Percentiles rank a stretch among this genome's conserved stretches.
These are phyloP conservation scores for Aquanectria penicillioides DNA, from an alignment of 2,329 filamentous ascomycete species.

Conservation along the genomic window DNA sequence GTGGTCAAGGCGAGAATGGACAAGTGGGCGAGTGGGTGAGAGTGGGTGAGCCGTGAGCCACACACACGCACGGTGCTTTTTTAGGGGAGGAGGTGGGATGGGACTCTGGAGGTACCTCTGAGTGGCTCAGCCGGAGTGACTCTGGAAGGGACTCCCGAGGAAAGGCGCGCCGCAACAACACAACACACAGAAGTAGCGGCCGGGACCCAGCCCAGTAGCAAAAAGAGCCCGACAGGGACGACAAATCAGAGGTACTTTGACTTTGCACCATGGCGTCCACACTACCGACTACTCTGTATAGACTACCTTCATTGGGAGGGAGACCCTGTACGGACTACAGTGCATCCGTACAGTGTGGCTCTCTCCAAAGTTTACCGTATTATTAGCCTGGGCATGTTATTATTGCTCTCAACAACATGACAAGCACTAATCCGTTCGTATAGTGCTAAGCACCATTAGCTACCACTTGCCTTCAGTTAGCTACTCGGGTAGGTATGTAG, in stretches of 20 bases:
- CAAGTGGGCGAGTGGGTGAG: slow-evolving; percentile 21
- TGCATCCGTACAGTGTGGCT: not conserved
- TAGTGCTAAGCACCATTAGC: slow-evolving; percentile 7
- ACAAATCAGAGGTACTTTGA: slow-evolving; percentile 1
- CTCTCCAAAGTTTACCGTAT: not conserved
- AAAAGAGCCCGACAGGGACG: not conserved
- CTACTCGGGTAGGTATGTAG: too few relatives aligned
- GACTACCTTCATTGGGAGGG: too few relatives aligned
- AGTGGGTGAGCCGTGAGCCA: slow-evolving; percentile 35
- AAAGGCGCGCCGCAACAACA: slow-evolving; percentile 9
- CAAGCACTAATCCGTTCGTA: too few relatives aligned
- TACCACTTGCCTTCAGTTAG: too few relatives aligned
- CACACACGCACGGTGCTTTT: slow-evolving; percentile 43
- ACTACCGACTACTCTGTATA: too few relatives aligned
- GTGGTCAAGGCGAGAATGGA: slow-evolving; percentile 22
- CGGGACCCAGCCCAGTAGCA: not conserved
- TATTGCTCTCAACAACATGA: too few relatives aligned
- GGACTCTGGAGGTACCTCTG: slow-evolving; percentile 19
- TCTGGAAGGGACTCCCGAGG: not conserved
- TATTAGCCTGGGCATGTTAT: too few relatives aligned
- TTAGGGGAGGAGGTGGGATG: slow-evolving; percentile 32
- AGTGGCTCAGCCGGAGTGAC: not conserved
- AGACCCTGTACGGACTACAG: too few relatives aligned
- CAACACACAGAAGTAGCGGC: slow-evolving; percentile 3
- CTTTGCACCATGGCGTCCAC: not conserved